Conservation (phyloP, 805 yeast species). For the Lipomyces starkeyi region DNA sequence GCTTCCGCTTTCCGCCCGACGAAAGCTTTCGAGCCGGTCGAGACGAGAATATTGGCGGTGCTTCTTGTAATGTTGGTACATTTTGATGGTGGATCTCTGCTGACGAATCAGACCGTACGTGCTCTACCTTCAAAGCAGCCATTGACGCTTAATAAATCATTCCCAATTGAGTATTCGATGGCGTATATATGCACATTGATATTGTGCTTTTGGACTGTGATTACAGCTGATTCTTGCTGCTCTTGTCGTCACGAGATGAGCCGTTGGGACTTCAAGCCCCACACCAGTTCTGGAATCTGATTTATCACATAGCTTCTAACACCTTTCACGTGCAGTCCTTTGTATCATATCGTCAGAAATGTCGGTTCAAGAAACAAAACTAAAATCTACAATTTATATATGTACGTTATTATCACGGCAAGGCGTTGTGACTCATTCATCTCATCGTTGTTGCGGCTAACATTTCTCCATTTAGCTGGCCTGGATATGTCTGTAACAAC, state of each 20-base stretch:
- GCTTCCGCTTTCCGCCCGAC: not conserved
- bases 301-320: not conserved
- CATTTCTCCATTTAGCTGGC: conserved; percentile 26
- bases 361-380: conserved; percentile 14
- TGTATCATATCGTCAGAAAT: conserved; percentile 8
- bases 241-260: not conserved
- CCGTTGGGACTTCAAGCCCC: not conserved
- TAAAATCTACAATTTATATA: conserved; percentile 23
- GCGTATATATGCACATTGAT: not conserved
- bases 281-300: not conserved
- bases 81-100: not conserved
- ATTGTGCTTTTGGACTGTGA: not conserved
- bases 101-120: not conserved
- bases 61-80: not conserved
- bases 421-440: not conserved
- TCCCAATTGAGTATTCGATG: conserved; percentile 4
- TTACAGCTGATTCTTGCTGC: not conserved
- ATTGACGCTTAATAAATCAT: not conserved
- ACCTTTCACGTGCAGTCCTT: not conserved
- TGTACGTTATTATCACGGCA: conserved; percentile 16
- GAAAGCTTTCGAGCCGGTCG: not conserved
- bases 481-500: conserved; percentile 33
- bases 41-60: not conserved
- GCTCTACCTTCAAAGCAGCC: not conserved
- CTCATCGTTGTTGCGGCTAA: not conserved